These are phyloP conservation scores for Batkoa obscura DNA, from an alignment of 371 early-diverging fungal genomes.

Conservation along the genomic window DNA sequence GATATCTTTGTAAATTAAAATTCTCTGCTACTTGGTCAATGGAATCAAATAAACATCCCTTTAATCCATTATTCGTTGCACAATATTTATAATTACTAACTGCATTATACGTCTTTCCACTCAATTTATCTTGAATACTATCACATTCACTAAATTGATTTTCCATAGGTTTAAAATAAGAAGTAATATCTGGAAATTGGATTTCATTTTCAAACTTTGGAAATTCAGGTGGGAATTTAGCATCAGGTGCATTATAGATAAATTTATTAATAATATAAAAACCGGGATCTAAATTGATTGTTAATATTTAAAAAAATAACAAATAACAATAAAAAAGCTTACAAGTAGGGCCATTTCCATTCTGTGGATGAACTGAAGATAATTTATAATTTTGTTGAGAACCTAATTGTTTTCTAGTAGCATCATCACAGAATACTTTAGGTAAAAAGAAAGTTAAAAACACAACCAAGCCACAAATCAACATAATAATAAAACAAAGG, in stretches of 20 bases:
- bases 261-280: background rate
- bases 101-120: background rate
- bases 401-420: background rate
- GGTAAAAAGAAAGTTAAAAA: constrained; percentile 40
- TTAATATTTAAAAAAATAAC: background rate
- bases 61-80: background rate
- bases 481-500: constrained; percentile 45
- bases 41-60: background rate
- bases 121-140: no score
- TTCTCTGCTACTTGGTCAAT: background rate
- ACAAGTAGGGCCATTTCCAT: background rate
- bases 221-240: background rate
- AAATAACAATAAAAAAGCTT: background rate
- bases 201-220: background rate
- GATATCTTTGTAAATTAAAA: background rate
- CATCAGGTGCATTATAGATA: background rate
- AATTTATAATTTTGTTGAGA: background rate
- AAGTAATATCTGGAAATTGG: constrained; percentile 1
- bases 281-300: background rate
- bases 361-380: background rate
- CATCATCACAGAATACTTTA: constrained; percentile 24
- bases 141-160: background rate
- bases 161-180: background rate
- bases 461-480: constrained; percentile 34
- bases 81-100: background rate